phyloP scores from a whole-genome alignment of 345 rosid species.

The Gossypium mustelinum region DNA sequence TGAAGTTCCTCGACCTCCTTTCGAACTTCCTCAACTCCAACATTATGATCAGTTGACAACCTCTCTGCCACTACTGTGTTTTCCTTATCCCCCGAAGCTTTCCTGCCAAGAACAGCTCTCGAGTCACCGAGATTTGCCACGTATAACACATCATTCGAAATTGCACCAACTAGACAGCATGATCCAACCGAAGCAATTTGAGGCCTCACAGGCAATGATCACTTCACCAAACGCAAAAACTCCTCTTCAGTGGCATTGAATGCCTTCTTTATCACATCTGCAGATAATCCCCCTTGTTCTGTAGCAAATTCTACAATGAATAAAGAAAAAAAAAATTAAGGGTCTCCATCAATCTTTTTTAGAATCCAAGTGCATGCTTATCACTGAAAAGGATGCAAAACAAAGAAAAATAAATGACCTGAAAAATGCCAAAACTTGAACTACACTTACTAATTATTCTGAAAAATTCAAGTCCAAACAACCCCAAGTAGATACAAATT shows the following conservation, averaged over 20 bases:
- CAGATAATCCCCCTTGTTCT: conserved; percentile 84
- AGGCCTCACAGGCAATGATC: conserved; percentile 55
- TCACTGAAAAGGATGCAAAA: neutral
- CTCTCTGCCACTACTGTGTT: conserved; percentile 64
- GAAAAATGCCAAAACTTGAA: neutral
- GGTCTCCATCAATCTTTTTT: neutral
- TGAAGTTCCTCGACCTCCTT: conserved; percentile 93
- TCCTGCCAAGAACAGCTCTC: conserved; percentile 83
- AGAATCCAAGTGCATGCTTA: neutral
- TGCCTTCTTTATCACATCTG: conserved; percentile 76
- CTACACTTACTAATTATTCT: too few relatives aligned
- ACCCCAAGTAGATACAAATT: neutral
- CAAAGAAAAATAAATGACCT: neutral
- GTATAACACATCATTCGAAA: conserved; percentile 60
- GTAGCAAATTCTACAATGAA: conserved; percentile 53
- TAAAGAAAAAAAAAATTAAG: neutral
- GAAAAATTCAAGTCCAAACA: too few relatives aligned
- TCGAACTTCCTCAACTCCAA: conserved; percentile 83
- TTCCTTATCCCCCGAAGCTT: conserved; percentile 35
- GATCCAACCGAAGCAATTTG: conserved; percentile 94
- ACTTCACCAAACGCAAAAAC: conserved; percentile 71
- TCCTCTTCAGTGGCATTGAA: conserved; percentile 89
- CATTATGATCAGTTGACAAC: conserved; percentile 94
- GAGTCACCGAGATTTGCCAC: conserved; percentile 98
- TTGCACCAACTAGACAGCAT: conserved; percentile 90